Conservation (phyloP, 305 asterid species). For the Petunia hybrid region DNA sequence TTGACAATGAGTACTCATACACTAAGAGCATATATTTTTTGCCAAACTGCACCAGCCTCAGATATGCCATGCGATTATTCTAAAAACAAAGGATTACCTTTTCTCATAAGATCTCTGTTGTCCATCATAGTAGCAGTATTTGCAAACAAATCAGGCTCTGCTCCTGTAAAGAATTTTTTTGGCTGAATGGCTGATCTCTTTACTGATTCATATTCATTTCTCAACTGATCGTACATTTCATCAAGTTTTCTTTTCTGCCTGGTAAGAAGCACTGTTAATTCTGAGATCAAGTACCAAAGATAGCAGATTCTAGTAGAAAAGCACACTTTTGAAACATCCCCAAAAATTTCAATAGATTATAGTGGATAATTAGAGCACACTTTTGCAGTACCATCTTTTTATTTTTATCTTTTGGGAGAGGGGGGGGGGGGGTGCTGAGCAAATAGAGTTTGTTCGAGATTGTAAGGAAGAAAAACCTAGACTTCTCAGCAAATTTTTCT, state of each 20-base stretch:
- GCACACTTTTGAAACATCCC: neutral
- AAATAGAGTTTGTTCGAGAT: too few species aligned
- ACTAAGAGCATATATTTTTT: neutral
- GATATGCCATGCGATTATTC: neutral
- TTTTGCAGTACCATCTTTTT: neutral
- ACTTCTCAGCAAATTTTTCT: constrained; percentile 84
- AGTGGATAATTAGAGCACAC: neutral
- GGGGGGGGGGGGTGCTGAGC: too few species aligned
- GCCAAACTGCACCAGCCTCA: neutral
- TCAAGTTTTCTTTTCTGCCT: constrained; percentile 95
- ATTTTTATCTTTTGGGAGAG: neutral
- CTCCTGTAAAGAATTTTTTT: constrained; percentile 62
- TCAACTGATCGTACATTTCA: constrained; percentile 89
- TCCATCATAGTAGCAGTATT: constrained; percentile 64
- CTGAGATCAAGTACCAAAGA: constrained; percentile 1
- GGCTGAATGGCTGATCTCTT: constrained; percentile 83
- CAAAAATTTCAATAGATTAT: too few species aligned
- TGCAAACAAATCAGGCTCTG: constrained; percentile 77
- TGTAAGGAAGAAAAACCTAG: constrained; percentile 53
- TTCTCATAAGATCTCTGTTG: constrained; percentile 64
- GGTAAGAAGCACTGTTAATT: constrained; percentile 30
- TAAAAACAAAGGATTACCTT: constrained; percentile 62
- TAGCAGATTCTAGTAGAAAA: neutral
- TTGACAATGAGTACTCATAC: neutral
- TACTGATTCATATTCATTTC: constrained; percentile 72